phyloP scores from a whole-genome alignment of 768 basidiomycete species.

The Boletus tomentosulus region DNA sequence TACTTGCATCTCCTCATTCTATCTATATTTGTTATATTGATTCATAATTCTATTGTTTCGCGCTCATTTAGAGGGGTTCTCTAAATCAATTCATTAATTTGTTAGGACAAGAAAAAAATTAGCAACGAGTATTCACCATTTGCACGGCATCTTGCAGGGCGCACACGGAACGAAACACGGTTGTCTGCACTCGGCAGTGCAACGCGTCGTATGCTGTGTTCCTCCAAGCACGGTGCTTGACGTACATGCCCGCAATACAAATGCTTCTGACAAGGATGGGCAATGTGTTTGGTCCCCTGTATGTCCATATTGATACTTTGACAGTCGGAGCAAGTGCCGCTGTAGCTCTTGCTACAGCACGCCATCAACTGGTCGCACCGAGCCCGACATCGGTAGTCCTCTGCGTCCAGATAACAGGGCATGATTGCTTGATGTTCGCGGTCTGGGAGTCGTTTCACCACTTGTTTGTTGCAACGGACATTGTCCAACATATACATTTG shows the following conservation, averaged over 20 bases:
- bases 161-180: conserved; percentile 53
- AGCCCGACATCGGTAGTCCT: conserved; percentile 34
- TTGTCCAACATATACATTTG: conserved; percentile 41
- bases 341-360: conserved; percentile 54
- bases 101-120: too few relatives aligned
- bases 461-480: conserved; percentile 39
- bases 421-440: conserved; percentile 54
- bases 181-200: conserved; percentile 43
- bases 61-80: too few relatives aligned
- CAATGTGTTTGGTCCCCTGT: conserved; percentile 33
- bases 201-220: conserved; percentile 48
- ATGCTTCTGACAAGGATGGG: conserved; percentile 47
- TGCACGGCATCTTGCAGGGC: conserved; percentile 60
- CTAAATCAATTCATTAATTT: too few relatives aligned
- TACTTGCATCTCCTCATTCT: too few relatives aligned
- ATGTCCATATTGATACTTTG: conserved; percentile 24
- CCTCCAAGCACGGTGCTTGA: conserved; percentile 41
- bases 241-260: conserved; percentile 60
- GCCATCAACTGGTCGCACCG: conserved; percentile 42
- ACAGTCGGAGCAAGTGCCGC: conserved; percentile 46
- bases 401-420: conserved; percentile 45
- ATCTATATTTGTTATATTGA: too few relatives aligned
- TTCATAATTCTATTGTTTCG: too few relatives aligned
- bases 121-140: conserved; percentile 46
- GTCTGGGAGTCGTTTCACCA: conserved; percentile 41